A percentile compares a stretch with the other conserved stretches of the same genome.
phyloP scores from a whole-genome alignment of 139 green algal species.

The Pseudopediastrum boryanum region DNA sequence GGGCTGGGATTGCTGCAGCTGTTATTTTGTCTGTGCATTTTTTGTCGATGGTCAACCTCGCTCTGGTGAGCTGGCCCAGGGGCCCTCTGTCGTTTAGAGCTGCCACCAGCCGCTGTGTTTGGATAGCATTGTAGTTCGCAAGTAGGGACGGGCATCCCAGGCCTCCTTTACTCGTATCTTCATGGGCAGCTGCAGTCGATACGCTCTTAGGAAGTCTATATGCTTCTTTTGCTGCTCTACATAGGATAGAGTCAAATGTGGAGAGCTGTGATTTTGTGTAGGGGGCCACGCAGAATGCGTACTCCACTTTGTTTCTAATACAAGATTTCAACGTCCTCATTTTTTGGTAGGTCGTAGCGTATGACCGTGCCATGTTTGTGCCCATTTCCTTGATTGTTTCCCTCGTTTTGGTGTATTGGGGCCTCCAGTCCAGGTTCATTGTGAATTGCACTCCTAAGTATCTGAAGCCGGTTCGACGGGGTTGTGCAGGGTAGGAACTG shows the following conservation, averaged over 20 bases:
- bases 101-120: background rate
- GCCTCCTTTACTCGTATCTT: constrained; percentile 1
- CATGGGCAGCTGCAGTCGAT: background rate
- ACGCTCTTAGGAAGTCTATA: background rate
- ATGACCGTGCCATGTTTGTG: background rate
- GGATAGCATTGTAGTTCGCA: background rate
- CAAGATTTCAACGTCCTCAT: no score
- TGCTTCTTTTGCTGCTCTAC: background rate
- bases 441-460: background rate
- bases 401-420: background rate
- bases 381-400: background rate
- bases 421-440: constrained; percentile 15
- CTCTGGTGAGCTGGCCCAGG: no score
- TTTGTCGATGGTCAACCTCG: no score
- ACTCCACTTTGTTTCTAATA: no score
- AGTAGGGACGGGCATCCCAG: background rate
- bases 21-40: no score
- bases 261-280: background rate
- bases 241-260: background rate
- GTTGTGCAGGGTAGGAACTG: no score
- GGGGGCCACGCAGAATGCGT: constrained; percentile 1
- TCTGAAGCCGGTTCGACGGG: no score
- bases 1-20: no score
- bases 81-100: background rate
- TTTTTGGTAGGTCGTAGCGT: background rate